A percentile compares a stretch with the other conserved stretches of the same genome.
Conservation (phyloP, 2,329 filamentous ascomycete genomes). For the Teratosphaeriaceae sp. region DNA sequence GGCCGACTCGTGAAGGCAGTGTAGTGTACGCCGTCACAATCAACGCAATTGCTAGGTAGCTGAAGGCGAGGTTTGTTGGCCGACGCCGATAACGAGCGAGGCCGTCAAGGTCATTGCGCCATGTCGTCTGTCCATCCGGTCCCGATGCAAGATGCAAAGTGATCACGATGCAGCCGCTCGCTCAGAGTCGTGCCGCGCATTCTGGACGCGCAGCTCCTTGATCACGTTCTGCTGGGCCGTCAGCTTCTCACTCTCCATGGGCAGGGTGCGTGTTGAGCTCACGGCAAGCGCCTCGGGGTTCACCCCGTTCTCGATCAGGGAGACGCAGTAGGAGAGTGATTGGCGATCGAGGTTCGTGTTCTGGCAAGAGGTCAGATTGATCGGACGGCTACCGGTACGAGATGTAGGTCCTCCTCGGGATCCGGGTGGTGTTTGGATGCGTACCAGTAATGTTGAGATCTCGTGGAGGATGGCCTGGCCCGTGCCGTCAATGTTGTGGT, state of each 20-base stretch:
- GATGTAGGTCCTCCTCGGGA: background rate
- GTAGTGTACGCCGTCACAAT: background rate
- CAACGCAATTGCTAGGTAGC: too few relatives aligned
- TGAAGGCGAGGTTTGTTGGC: too few relatives aligned
- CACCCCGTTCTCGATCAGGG: constrained; percentile 93
- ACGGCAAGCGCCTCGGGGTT: constrained; percentile 94
- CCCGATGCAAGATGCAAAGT: background rate
- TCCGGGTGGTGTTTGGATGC: background rate
- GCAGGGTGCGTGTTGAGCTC: constrained; percentile 34
- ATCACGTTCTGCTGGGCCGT: constrained; percentile 38
- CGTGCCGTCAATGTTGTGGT: background rate
- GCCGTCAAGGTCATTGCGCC: background rate
- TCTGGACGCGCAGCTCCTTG: constrained; percentile 38
- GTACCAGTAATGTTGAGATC: constrained; percentile 81
- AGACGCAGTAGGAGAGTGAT: constrained; percentile 89
- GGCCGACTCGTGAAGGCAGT: background rate
- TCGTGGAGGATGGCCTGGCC: constrained; percentile 51
- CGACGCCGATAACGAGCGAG: too few relatives aligned
- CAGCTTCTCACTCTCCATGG: constrained; percentile 2
- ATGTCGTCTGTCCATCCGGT: background rate
- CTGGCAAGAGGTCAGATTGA: constrained; percentile 39
- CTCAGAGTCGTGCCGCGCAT: constrained; percentile 21
- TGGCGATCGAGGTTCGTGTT: constrained; percentile 90
- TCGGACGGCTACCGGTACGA: too few relatives aligned
- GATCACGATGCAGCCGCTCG: background rate